Conservation (phyloP, 306 rosid species). For the Vachellia pachyceras region DNA sequence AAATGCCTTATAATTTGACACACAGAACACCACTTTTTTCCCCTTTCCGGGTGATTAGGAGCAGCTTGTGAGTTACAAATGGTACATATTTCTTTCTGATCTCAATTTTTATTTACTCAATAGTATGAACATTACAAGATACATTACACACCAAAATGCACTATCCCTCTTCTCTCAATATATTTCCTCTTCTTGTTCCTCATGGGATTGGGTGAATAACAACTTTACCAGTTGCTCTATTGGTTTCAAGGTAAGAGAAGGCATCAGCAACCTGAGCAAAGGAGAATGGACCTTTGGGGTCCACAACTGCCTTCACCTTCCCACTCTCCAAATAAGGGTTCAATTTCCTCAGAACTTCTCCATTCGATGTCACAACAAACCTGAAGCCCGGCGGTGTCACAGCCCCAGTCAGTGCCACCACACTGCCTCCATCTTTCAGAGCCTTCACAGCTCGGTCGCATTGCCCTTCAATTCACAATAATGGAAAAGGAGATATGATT, state of each 20-base stretch:
- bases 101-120: not conserved
- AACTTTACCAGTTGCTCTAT: slow-evolving; percentile 77
- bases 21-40: too few relatives aligned
- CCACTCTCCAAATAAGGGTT: slow-evolving; percentile 90
- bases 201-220: slow-evolving; percentile 76
- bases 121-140: not conserved
- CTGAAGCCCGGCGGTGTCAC: slow-evolving; percentile 95
- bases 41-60: too few relatives aligned
- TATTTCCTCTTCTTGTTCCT: not conserved
- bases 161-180: not conserved
- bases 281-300: slow-evolving; percentile 83
- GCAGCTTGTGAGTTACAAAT: too few relatives aligned
- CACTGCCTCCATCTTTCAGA: slow-evolving; percentile 86
- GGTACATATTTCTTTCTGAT: too few relatives aligned
- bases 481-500: not conserved
- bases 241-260: slow-evolving; percentile 83
- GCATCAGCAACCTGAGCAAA: slow-evolving; percentile 78
- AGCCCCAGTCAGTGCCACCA: slow-evolving; percentile 90
- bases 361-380: slow-evolving; percentile 89
- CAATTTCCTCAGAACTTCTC: slow-evolving; percentile 75
- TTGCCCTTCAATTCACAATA: slow-evolving; percentile 62
- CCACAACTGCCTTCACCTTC: slow-evolving; percentile 81
- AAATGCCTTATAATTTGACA: too few relatives aligned
- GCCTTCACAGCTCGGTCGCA: slow-evolving; percentile 90
- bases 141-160: not conserved